Evolutionary conservation across 495 filamentous ascomycete genomes (phyloP).

Genomic region (Penicillium daleae): DNA sequence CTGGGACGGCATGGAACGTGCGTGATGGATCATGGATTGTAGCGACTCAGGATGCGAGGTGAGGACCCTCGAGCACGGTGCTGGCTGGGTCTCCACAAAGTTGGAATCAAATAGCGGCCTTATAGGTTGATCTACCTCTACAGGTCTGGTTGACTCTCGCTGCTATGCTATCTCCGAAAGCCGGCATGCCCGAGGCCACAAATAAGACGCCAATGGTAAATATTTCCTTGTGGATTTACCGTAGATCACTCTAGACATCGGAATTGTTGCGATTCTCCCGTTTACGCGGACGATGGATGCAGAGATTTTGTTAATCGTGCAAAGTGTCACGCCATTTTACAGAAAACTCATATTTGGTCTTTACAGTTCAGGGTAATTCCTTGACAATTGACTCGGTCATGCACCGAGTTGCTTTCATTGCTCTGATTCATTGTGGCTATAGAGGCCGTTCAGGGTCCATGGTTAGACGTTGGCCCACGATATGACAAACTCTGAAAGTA

Average conservation of each 20-base stretch:
- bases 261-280: neutral
- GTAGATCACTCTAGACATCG: neutral
- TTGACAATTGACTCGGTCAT: neutral
- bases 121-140: neutral
- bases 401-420: neutral
- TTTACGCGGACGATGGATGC: neutral
- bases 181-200: conserved; percentile 7
- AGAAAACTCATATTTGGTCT: neutral
- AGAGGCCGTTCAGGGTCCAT: neutral
- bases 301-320: neutral
- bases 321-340: neutral
- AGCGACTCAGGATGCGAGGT: neutral
- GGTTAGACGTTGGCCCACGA: neutral
- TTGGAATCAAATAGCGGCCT: neutral
- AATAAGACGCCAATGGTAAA: neutral
- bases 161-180: conserved; percentile 6
- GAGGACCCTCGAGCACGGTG: neutral
- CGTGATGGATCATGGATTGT: neutral
- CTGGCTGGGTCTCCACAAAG: neutral
- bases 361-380: neutral
- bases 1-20: neutral
- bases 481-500: neutral
- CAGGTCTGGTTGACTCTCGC: neutral
- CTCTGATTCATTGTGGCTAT: neutral
- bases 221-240: neutral